These are phyloP conservation scores for Geranium incanum DNA, from an alignment of 441 rosid genomes.

Conservation along the genomic window DNA sequence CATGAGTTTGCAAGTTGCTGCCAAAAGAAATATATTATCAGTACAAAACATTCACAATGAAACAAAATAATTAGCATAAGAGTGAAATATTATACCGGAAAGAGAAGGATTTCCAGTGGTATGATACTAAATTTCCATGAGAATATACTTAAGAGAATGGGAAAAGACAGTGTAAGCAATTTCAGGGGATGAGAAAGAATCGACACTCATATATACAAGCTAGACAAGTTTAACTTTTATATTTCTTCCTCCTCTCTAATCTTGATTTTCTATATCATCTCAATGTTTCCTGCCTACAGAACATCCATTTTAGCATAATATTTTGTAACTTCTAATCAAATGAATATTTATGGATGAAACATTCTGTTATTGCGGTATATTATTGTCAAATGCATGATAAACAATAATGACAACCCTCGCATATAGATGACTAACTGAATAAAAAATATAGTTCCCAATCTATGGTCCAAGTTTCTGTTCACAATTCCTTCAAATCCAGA, in stretches of 20 bases:
- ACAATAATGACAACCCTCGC: not conserved
- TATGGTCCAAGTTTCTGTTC: not conserved
- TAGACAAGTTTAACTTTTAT: not conserved
- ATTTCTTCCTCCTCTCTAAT: not conserved
- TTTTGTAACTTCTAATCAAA: no score
- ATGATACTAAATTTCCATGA: not conserved
- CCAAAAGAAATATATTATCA: constrained; percentile 25
- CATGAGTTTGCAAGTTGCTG: constrained; percentile 90
- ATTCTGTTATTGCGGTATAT: no score
- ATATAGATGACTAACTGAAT: not conserved
- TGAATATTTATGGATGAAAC: no score
- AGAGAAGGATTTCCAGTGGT: not conserved
- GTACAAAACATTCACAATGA: constrained; percentile 11
- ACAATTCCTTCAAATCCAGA: not conserved
- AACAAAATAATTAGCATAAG: not conserved
- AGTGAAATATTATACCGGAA: not conserved
- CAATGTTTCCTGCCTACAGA: not conserved
- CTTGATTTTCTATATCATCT: not conserved
- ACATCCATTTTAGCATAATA: no score
- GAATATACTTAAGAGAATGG: not conserved
- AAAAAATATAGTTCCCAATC: not conserved
- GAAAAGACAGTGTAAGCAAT: not conserved
- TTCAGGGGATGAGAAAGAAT: not conserved
- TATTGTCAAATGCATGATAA: no score
- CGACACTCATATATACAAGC: not conserved